Evolutionary conservation across 139 green algal genomes (phyloP).

Genomic region (Chloropicon primus): DNA sequence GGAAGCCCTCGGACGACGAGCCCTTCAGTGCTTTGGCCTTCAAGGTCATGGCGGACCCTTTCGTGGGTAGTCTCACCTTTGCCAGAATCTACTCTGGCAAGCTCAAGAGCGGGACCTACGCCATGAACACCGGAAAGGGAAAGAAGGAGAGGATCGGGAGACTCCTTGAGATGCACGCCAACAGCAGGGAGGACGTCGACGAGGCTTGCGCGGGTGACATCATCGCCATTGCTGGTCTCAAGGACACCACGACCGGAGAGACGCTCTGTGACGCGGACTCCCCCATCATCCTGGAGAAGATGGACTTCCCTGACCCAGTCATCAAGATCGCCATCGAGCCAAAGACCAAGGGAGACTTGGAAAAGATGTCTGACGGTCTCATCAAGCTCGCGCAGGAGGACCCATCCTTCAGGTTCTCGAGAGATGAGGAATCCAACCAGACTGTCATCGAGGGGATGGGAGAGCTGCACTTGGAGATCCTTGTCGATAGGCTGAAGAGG

Average conservation of each 20-base stretch:
- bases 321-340: slow-evolving; percentile 99
- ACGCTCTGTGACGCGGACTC: slow-evolving; percentile 86
- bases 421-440: slow-evolving; percentile 93
- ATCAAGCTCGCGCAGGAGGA: slow-evolving; percentile 97
- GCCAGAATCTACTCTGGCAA: slow-evolving; percentile 78
- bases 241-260: slow-evolving; percentile 88
- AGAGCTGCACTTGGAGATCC: slow-evolving; percentile 98
- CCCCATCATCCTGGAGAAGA: slow-evolving; percentile 93
- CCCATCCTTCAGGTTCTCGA: slow-evolving; percentile 84
- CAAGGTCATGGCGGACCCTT: slow-evolving; percentile 98
- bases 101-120: slow-evolving; percentile 68
- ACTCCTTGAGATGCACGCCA: slow-evolving; percentile 97
- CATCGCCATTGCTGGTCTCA: slow-evolving; percentile 86
- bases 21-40: slow-evolving; percentile 92
- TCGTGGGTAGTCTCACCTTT: slow-evolving; percentile 92
- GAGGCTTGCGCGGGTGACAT: slow-evolving; percentile 83
- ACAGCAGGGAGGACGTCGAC: slow-evolving; percentile 94
- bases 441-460: slow-evolving; percentile 98
- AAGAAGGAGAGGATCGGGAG: slow-evolving; percentile 97
- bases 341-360: slow-evolving; percentile 89
- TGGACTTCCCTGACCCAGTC: slow-evolving; percentile 99
- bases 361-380: slow-evolving; percentile 90
- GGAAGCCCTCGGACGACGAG: slow-evolving; percentile 59
- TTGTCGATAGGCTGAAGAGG: slow-evolving; percentile 87
- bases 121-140: slow-evolving; percentile 79